Percentiles rank a stretch among this genome's conserved stretches.
These are phyloP conservation scores for Botrytis hyacinthi DNA, from an alignment of 2,329 filamentous ascomycete genomes.

Conservation along the genomic window DNA sequence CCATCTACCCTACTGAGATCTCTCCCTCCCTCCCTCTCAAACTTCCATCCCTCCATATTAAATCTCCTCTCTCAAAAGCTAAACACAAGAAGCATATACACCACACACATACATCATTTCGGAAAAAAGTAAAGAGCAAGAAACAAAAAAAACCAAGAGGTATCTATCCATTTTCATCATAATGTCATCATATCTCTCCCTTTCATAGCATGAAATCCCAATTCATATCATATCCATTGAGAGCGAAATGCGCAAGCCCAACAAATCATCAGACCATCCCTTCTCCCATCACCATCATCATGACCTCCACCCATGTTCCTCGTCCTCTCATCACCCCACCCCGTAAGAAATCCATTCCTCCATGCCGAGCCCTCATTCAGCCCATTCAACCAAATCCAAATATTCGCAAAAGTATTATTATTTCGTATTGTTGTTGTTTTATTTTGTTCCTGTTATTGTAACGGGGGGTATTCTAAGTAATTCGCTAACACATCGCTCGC, in stretches of 20 bases:
- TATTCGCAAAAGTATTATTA: constrained; percentile 5
- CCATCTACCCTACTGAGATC: not conserved
- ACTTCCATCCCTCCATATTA: not conserved
- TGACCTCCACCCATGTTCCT: not conserved
- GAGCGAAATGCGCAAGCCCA: not conserved
- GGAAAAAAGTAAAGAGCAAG: not conserved
- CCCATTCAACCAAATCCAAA: not conserved
- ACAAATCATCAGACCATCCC: not conserved
- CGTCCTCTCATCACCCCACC: not conserved
- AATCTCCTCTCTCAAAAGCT: not conserved
- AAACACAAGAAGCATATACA: not conserved
- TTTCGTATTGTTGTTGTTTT: constrained; percentile 6
- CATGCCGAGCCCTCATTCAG: not conserved
- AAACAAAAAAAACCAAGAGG: not conserved
- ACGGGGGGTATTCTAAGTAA: constrained; percentile 11
- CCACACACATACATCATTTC: not conserved
- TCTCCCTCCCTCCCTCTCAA: not conserved
- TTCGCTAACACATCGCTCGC: not conserved
- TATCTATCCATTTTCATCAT: constrained; percentile 9
- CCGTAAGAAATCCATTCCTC: not conserved
- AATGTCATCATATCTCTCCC: constrained; percentile 1
- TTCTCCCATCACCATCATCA: not conserved
- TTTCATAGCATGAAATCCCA: not conserved
- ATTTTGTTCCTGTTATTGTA: constrained; percentile 3
- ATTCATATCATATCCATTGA: constrained; percentile 1